Evolutionary conservation across 2,329 filamentous ascomycete genomes (phyloP).

Genomic region (Penicillium frequentans): DNA sequence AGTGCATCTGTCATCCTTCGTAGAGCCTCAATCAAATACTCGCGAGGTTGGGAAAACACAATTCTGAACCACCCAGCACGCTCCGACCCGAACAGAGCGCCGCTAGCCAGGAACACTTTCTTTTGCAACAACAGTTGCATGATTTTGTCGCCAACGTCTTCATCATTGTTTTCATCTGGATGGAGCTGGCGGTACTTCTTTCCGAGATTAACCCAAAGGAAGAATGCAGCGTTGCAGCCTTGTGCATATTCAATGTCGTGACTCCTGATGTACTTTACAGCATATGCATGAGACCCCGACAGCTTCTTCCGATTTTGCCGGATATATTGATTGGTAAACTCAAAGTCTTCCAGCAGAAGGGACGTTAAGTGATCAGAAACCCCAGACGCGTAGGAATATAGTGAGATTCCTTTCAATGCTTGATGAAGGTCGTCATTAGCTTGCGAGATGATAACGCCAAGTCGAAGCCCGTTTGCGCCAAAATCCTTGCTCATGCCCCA

Average conservation of each 20-base stretch:
- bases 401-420: too few species aligned
- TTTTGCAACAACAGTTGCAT: background rate
- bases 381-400: too few species aligned
- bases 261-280: background rate
- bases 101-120: constrained; percentile 3
- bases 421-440: too few species aligned
- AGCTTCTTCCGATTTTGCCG: background rate
- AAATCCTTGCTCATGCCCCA: too few species aligned
- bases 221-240: constrained; percentile 12
- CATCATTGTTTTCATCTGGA: too few species aligned
- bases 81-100: constrained; percentile 9
- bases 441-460: too few species aligned
- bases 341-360: too few species aligned
- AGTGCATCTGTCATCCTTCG: too few species aligned
- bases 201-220: constrained; percentile 13
- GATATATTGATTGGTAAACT: too few species aligned
- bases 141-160: background rate
- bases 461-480: too few species aligned
- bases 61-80: constrained; percentile 15
- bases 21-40: too few species aligned
- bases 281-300: background rate
- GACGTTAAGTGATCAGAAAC: too few species aligned
- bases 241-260: constrained; percentile 11
- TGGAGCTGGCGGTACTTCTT: background rate
- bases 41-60: background rate